These are phyloP conservation scores for Globisporangium irregulare DNA, from an alignment of 352 stramenopile genomes.

Conservation along the genomic window DNA sequence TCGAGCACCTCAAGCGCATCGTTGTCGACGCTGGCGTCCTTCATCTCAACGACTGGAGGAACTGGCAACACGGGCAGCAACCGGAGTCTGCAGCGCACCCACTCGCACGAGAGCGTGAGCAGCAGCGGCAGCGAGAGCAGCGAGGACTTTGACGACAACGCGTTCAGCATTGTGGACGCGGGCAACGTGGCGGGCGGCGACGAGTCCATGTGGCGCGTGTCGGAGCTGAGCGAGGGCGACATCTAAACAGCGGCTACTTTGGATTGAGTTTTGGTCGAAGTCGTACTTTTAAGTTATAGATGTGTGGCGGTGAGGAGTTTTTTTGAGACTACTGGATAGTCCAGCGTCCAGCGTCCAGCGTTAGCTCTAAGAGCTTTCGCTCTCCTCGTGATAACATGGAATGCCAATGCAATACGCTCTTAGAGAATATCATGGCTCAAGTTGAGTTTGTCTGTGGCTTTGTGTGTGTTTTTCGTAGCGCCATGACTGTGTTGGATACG, in stretches of 20 bases:
- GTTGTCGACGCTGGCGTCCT: constrained; percentile 5
- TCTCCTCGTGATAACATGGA: not conserved
- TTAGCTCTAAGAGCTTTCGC: not conserved
- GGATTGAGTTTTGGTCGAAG: not conserved
- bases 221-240: constrained; percentile 41
- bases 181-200: constrained; percentile 15
- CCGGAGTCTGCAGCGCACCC: not conserved
- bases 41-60: not conserved
- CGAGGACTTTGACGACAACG: constrained; percentile 19
- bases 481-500: not conserved
- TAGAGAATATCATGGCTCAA: not conserved
- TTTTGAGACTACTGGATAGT: not conserved
- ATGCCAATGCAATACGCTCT: not conserved
- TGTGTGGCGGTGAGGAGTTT: not conserved
- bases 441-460: not conserved
- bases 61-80: not conserved
- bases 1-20: constrained; percentile 22
- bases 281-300: constrained; percentile 14
- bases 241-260: constrained; percentile 20
- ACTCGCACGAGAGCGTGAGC: constrained; percentile 17
- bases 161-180: constrained; percentile 22
- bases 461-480: not conserved
- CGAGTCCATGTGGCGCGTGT: constrained; percentile 23
- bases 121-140: constrained; percentile 24
- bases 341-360: too few relatives aligned